Base-by-base conservation (phyloP, 164 flowering plant species). In the Aristolochia fimbriata region DNA sequence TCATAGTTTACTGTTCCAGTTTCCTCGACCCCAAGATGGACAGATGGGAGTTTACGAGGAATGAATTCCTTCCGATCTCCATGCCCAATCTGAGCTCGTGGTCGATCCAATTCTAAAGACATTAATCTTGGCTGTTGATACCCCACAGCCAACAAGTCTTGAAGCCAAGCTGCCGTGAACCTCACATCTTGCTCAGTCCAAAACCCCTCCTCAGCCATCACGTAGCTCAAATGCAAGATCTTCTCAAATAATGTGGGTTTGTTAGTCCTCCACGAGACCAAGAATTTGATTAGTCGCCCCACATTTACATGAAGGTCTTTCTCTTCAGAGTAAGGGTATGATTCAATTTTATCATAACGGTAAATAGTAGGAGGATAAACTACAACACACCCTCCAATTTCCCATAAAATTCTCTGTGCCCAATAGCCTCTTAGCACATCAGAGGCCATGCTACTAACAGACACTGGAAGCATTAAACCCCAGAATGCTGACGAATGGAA, bases 381-480 rank as follows among this genome's bases (percentile, higher is more conserved):
- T 24, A 79, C 97, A 56, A 88, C 86, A 66, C 70, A 80, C 1
- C 96, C 99, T 52, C 93, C 97, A 65, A 94, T 71, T 68, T 94
- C 97, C 99, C 99, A 94, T 75, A 94, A 75, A 53, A 94, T 79
- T 80, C 99, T 81, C 72, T 93, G 98, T 15, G 80, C 91, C 99
- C 96, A 94, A 61, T 86, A 94, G 37, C 99, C 99, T 70, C 99
- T 83, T 71, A 94, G 62, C 7, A 94, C 80, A 76, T 94, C 99
- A 25, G 97, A 91, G 57, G 99, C 96, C 99, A 94, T 94, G 15
- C 88, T 64, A 62, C 99, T 94, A 65, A 94, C 83, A 0, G 95
- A 88, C 37, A 91, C 99, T 11, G 99, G 99, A 63, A 94, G 83
- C 99, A 94, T 90, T 72, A 94, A 64, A 41, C 73, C 97, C 99